A percentile compares a stretch with the other conserved stretches of the same genome.
phyloP scores from a whole-genome alignment of 2,329 filamentous ascomycete species.

The Aspergillus sp. region DNA sequence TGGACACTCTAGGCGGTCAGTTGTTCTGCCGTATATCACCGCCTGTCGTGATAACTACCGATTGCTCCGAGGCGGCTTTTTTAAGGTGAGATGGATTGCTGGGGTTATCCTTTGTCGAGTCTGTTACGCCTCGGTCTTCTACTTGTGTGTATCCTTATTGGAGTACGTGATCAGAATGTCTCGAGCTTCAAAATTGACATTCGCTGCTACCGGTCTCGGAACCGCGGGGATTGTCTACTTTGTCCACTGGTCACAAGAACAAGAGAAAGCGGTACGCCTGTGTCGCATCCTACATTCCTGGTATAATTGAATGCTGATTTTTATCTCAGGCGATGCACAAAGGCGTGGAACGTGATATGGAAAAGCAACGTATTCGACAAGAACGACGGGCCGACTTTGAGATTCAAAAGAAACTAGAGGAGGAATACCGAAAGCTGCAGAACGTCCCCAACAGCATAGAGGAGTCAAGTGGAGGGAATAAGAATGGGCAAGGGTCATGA shows the following conservation, averaged over 20 bases:
- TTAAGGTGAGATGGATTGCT: no score
- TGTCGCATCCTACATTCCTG: not conserved
- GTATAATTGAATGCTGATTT: constrained; percentile 5
- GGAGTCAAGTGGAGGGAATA: constrained; percentile 14
- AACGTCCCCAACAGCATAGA: constrained; percentile 57
- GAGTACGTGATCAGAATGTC: constrained; percentile 61
- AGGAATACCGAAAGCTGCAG: constrained; percentile 86
- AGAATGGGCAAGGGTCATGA: constrained; percentile 19
- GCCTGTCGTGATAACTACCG: constrained; percentile 22
- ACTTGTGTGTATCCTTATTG: not conserved
- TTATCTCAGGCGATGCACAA: constrained; percentile 75
- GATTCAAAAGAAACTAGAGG: constrained; percentile 77
- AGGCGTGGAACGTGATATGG: constrained; percentile 89
- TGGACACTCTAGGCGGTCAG: constrained; percentile 28
- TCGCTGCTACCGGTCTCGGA: constrained; percentile 71
- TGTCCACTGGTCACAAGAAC: constrained; percentile 84
- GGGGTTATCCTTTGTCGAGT: no score
- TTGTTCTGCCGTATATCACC: constrained; percentile 29
- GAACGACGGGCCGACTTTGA: constrained; percentile 95
- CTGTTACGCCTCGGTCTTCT: not conserved
- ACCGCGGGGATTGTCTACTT: constrained; percentile 73
- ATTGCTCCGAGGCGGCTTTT: not conserved
- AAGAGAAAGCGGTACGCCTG: constrained; percentile 69
- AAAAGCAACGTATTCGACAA: constrained; percentile 83
- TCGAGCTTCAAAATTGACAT: constrained; percentile 78